phyloP scores from a whole-genome alignment of 2,329 filamentous ascomycete genomes.

The Apiospora marii region DNA sequence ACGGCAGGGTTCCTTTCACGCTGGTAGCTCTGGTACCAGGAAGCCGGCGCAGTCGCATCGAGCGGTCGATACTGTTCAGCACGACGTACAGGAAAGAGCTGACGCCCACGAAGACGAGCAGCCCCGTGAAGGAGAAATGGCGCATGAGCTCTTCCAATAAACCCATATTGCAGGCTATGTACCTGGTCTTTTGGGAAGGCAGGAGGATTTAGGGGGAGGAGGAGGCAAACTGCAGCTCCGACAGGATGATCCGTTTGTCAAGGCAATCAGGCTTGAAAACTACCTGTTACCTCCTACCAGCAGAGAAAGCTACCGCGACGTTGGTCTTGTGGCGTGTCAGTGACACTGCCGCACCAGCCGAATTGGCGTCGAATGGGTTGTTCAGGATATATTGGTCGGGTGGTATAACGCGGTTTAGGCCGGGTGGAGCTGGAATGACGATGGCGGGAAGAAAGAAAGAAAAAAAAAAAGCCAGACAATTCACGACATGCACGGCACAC shows the following conservation, averaged over 20 bases:
- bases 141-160: slow-evolving; percentile 57
- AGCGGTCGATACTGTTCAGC: slow-evolving; percentile 48
- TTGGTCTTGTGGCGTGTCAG: not conserved
- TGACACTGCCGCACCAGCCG: not conserved
- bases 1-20: slow-evolving; percentile 50
- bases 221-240: not conserved
- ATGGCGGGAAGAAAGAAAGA: not conserved
- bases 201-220: not conserved
- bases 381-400: not conserved
- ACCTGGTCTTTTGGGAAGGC: not conserved
- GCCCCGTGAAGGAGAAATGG: slow-evolving; percentile 51
- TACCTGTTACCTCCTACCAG: not conserved
- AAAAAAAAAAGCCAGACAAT: not conserved
- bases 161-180: slow-evolving; percentile 50
- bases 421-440: not conserved
- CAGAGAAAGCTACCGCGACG: not conserved
- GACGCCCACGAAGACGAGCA: slow-evolving; percentile 47
- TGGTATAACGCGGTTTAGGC: not conserved
- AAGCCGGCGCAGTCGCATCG: slow-evolving; percentile 54
- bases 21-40: slow-evolving; percentile 50
- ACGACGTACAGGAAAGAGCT: slow-evolving; percentile 49
- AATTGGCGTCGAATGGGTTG: not conserved
- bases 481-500: not conserved
- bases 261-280: not conserved
- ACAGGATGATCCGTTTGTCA: not conserved